Base-by-base conservation (phyloP, 2,329 filamentous ascomycete species). In the Alternaria angustiovoidea region DNA sequence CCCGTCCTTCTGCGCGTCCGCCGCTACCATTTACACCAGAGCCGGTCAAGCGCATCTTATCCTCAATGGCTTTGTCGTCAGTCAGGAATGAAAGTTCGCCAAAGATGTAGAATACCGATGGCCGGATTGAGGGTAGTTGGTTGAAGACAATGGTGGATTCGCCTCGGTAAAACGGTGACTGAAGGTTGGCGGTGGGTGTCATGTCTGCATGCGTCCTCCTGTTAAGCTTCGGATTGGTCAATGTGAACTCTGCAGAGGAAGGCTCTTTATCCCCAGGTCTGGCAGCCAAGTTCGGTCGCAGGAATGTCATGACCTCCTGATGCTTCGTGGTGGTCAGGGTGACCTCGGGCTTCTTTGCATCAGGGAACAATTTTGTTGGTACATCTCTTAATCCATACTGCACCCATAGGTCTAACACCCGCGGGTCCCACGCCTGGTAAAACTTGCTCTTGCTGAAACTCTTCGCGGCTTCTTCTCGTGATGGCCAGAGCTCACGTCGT, bases 311-410 rank as follows among this genome's bases (percentile, higher is more conserved):
- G 57, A 95, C 91, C 81, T 96, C 93, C 74, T 97, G 92, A 76
- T 96, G 91, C 70, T 94, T 93, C 0, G 92, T 90, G 0, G 94
- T 98, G 2, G 87, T 86, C 2, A 95, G 83, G 0, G 92, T 94
- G 1, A 93, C 89, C 34, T 84, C 79, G 16, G 79, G 78, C 26
- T 63, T 71, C 59, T 70, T 75, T 4, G 72, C 69, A 20, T 73
- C 66, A 8, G 87, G 86, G 73, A 88, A 86, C 16, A 89, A 71
- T 7, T 73, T 70, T 0, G 91, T 93, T 2, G 92, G 91, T 2
- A 89, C 82, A 16, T 90, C 85, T n/a, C 91, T 86, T n/a, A 97
- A 81, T 12, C 93, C 94, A 72, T 91, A 84, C 59, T 86, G 68
- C 44, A 93, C 79, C 89, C 91, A 94, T 32, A 85, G 83, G 11